A percentile compares a stretch with the other conserved stretches of the same genome.
Conservation (phyloP, 345 rosid species). For the Gossypium herbaceum region DNA sequence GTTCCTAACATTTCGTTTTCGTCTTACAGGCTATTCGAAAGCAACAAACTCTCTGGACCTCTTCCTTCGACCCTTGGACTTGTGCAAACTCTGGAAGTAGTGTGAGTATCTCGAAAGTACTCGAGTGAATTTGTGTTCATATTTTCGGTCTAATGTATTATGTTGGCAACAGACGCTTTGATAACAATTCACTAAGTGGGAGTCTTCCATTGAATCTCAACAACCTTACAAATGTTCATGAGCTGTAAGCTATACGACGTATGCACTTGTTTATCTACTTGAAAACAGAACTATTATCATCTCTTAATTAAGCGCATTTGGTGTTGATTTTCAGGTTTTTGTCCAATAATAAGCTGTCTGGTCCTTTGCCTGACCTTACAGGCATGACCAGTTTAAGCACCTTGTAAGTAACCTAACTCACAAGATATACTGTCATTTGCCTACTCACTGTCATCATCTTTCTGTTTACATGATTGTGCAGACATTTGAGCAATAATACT, state of each 20-base stretch:
- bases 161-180: constrained; percentile 63
- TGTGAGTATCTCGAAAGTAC: constrained; percentile 55
- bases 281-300: not conserved
- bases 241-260: constrained; percentile 51
- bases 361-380: constrained; percentile 58
- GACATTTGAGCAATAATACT: constrained; percentile 78
- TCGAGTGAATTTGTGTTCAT: not conserved
- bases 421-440: not conserved
- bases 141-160: not conserved
- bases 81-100: constrained; percentile 47
- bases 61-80: constrained; percentile 64
- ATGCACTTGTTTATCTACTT: not conserved
- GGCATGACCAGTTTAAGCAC: constrained; percentile 48
- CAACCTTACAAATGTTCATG: constrained; percentile 47
- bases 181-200: constrained; percentile 55
- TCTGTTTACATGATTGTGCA: constrained; percentile 22
- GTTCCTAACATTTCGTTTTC: not conserved
- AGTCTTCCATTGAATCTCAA: constrained; percentile 50
- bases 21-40: constrained; percentile 63
- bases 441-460: not conserved
- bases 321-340: constrained; percentile 41
- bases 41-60: constrained; percentile 52
- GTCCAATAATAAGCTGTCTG: constrained; percentile 61
- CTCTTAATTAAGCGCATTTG: not conserved
- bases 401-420: constrained; percentile 45